phyloP scores from a whole-genome alignment of 768 basidiomycete species.

The Suillus variegatus region DNA sequence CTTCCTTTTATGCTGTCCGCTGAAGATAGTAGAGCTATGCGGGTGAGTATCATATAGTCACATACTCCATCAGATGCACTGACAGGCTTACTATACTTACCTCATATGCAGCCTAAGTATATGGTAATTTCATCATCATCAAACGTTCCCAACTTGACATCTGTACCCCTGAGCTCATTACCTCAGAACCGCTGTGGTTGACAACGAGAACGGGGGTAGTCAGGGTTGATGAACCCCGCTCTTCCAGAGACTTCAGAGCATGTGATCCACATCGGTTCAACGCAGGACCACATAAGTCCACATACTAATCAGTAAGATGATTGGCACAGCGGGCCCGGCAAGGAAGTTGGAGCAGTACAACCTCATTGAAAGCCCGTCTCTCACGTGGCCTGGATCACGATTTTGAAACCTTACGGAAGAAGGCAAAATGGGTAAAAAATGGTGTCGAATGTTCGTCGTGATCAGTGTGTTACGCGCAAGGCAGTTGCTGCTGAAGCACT shows the following conservation, averaged over 20 bases:
- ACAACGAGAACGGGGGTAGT: background rate
- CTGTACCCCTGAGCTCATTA: background rate
- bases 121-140: background rate
- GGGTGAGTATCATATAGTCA: background rate
- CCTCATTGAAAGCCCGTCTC: background rate
- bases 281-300: background rate
- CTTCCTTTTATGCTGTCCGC: background rate
- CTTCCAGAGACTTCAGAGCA: background rate
- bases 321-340: background rate
- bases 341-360: background rate
- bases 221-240: background rate
- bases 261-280: background rate
- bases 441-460: too few relatives aligned
- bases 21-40: background rate
- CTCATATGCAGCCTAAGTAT: background rate
- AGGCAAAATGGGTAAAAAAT: background rate
- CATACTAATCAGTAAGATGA: background rate
- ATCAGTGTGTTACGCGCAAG: too few relatives aligned
- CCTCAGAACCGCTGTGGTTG: background rate
- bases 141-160: background rate
- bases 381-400: background rate
- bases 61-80: background rate
- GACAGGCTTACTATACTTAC: background rate
- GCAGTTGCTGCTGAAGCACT: too few relatives aligned
- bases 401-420: background rate